A percentile compares a stretch with the other conserved stretches of the same genome.
Conservation (phyloP, 2,329 filamentous ascomycete species). For the Aspergillus brasiliensis region DNA sequence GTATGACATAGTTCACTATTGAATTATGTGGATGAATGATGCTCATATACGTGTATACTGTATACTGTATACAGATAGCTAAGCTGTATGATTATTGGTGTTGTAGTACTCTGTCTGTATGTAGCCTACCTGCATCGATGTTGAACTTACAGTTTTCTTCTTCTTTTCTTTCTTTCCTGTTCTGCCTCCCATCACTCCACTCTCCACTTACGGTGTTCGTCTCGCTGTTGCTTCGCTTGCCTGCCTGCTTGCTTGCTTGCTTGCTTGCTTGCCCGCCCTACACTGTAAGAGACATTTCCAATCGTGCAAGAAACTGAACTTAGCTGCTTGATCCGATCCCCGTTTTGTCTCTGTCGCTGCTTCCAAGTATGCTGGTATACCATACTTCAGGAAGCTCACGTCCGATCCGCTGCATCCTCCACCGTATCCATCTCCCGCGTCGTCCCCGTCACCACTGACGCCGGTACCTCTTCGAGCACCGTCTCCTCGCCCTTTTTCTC, state of each 20-base stretch:
- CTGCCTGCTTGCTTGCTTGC: too few relatives aligned
- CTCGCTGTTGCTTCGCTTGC: too few relatives aligned
- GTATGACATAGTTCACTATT: neutral
- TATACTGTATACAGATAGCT: too few relatives aligned
- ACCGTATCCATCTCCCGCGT: conserved; percentile 39
- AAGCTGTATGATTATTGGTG: too few relatives aligned
- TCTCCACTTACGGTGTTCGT: too few relatives aligned
- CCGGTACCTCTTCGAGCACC: conserved; percentile 37
- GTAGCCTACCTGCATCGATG: too few relatives aligned
- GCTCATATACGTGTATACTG: too few relatives aligned
- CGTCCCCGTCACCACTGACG: conserved; percentile 35
- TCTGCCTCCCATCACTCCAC: too few relatives aligned
- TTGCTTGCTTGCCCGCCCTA: neutral
- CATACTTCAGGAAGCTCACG: neutral
- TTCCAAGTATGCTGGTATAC: neutral
- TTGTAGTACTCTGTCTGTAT: too few relatives aligned
- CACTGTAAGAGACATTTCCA: neutral
- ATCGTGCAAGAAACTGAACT: conserved; percentile 1
- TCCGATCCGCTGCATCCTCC: conserved; percentile 5
- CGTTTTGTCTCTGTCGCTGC: too few relatives aligned
- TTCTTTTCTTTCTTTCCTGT: too few relatives aligned
- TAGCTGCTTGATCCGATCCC: neutral
- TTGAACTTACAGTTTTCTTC: too few relatives aligned
- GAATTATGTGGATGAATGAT: neutral
- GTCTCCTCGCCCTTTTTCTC: conserved; percentile 40